Percentiles rank a stretch among this genome's conserved stretches.
phyloP scores from a whole-genome alignment of 306 rosid species.

The Begonia loranthoides region DNA sequence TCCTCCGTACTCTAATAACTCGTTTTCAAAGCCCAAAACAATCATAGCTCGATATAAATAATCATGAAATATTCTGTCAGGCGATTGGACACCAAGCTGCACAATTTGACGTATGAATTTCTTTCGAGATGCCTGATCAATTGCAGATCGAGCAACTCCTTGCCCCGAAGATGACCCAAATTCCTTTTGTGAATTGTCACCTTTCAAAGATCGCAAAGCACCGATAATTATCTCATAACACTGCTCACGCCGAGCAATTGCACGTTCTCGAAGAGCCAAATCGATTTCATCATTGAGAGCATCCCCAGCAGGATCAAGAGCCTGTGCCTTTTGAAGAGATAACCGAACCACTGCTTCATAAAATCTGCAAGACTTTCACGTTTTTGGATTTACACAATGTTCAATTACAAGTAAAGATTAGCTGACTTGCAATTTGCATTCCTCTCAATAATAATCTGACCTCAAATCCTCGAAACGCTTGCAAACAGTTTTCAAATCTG shows the following conservation, averaged over 20 bases:
- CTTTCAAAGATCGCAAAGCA: constrained; percentile 74
- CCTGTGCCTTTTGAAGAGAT: constrained; percentile 96
- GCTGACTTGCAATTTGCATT: no score
- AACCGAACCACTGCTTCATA: constrained; percentile 93
- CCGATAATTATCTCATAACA: constrained; percentile 83
- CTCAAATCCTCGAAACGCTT: constrained; percentile 93
- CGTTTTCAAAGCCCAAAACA: constrained; percentile 87
- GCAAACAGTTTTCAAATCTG: constrained; percentile 83
- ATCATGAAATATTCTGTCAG: constrained; percentile 80
- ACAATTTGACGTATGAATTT: constrained; percentile 82
- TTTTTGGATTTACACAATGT: constrained; percentile 11
- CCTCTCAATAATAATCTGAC: constrained; percentile 22
- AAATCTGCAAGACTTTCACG: constrained; percentile 44
- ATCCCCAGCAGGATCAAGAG: constrained; percentile 85
- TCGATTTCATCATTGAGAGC: constrained; percentile 84
- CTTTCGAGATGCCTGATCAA: constrained; percentile 65
- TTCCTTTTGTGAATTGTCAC: constrained; percentile 47
- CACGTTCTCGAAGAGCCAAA: constrained; percentile 61
- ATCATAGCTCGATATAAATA: constrained; percentile 87
- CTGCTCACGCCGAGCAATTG: constrained; percentile 66
- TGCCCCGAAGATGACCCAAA: constrained; percentile 70
- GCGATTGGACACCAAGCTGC: constrained; percentile 88
- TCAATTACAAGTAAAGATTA: neutral
- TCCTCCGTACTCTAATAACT: constrained; percentile 87
- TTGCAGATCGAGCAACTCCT: constrained; percentile 42